Base-by-base conservation (phyloP, 805 yeast genomes). In the Candida verbasci region DNA sequence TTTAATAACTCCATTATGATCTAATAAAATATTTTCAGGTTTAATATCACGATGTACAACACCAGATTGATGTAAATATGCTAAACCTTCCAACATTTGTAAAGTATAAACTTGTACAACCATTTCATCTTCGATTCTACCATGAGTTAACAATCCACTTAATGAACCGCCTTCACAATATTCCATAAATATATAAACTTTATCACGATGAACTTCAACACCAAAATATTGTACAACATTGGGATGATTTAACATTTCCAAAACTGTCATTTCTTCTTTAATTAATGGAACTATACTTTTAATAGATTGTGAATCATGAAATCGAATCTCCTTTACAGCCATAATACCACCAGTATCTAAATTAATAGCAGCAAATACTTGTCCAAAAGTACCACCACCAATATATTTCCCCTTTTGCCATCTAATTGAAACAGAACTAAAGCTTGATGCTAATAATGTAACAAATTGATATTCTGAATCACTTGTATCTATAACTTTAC, bases 41-140 rank as follows among this genome's bases (percentile, higher is more conserved):
- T 93, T 93, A 47, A 93, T 85, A 55, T 93, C 98, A 37, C 97
- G 75, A 58, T 93, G 98, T n/a, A 88, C 91, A 53, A 93, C 87
- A 10, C 96, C 96, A 33, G 88, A 80, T 49, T 86, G 93, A 58
- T 93, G 98, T 38, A 93, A 72, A 54, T 91, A 93, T 0, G 97
- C 95, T 47, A 93, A 65, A 2, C 97, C 98, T 65, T 93, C 97
- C 31, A 93, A 73, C 84, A 93, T 78, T 56, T 93, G 97, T 39
- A 91, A 62, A 0, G 96, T 78, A 55, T 89, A 91, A 20, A 89
- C 82, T 56, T 88, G 96, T 21, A 87, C 80, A 6, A 93, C 93
- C 58, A 85, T 73, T 55, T 93, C 98, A 58, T 93, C 97, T 55
- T 88, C 97, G 49, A 93, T 88, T 42, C 97, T 68, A 8, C 98